Conservation (phyloP, 2,329 filamentous ascomycete genomes). For the Arthroderma sp. region DNA sequence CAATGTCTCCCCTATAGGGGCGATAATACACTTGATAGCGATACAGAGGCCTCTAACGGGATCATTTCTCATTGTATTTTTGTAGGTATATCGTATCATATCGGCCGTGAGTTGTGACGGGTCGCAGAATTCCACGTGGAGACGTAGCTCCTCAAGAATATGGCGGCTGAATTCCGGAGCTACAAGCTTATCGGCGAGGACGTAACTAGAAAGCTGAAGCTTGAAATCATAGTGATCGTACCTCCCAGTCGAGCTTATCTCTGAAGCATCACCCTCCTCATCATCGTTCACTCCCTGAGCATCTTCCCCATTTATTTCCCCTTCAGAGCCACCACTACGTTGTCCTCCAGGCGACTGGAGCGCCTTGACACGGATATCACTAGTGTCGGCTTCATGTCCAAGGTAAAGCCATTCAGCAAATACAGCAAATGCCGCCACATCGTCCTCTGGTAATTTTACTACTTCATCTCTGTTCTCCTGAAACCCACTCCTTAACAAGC, state of each 20-base stretch:
- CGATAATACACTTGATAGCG: not conserved
- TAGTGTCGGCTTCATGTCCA: constrained; percentile 1
- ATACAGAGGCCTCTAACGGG: not conserved
- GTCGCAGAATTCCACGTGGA: constrained; percentile 3
- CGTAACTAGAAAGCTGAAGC: constrained; percentile 1
- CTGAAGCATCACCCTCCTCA: not conserved
- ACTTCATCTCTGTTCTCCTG: constrained; percentile 1
- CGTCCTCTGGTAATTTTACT: constrained; percentile 3
- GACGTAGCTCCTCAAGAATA: constrained; percentile 3
- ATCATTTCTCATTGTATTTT: not conserved
- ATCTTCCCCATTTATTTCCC: not conserved
- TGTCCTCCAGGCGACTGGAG: no score
- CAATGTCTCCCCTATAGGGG: not conserved
- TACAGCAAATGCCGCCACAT: constrained; percentile 3
- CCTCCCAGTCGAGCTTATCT: not conserved
- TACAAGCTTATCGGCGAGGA: constrained; percentile 4
- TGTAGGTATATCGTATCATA: not conserved
- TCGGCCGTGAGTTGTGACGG: not conserved
- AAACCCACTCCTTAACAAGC: constrained; percentile 1
- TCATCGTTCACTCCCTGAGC: not conserved
- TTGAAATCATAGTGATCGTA: constrained; percentile 3
- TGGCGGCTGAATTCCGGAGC: constrained; percentile 1
- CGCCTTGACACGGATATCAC: not conserved
- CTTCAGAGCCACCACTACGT: no score
- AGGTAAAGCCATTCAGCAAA: constrained; percentile 6